These are phyloP conservation scores for Zalerion maritima DNA, from an alignment of 495 filamentous ascomycete genomes.

Conservation along the genomic window DNA sequence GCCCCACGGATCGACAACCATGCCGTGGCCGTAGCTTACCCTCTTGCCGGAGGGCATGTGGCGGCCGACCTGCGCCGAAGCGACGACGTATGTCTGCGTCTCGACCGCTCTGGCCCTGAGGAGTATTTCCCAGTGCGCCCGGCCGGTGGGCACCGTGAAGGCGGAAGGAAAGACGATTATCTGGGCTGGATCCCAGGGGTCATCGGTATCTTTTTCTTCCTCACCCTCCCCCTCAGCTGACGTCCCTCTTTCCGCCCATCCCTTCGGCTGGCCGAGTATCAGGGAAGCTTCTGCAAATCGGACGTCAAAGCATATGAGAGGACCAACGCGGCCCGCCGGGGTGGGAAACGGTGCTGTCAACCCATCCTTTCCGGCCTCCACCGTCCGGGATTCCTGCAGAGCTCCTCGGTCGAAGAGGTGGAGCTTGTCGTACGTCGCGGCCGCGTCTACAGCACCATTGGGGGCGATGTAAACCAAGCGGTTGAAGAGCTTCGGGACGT, in stretches of 20 bases:
- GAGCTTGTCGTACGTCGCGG: slow-evolving; percentile 42
- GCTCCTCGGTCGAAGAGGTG: slow-evolving; percentile 41
- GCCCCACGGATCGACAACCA: slow-evolving; percentile 85
- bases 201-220: too few species aligned
- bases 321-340: slow-evolving; percentile 55
- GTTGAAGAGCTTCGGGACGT: slow-evolving; percentile 24
- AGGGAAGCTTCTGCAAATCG: slow-evolving; percentile 72
- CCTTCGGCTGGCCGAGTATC: slow-evolving; percentile 42
- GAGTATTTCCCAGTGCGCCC: slow-evolving; percentile 71
- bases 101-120: slow-evolving; percentile 77
- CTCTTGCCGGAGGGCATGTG: slow-evolving; percentile 57
- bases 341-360: slow-evolving; percentile 54
- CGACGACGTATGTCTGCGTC: slow-evolving; percentile 74
- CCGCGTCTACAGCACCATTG: slow-evolving; percentile 18
- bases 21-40: slow-evolving; percentile 74
- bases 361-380: slow-evolving; percentile 19
- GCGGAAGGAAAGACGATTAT: slow-evolving; percentile 80
- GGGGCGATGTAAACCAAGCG: slow-evolving; percentile 31
- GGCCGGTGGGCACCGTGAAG: slow-evolving; percentile 78
- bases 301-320: slow-evolving; percentile 82
- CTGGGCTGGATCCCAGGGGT: slow-evolving; percentile 35
- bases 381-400: slow-evolving; percentile 17
- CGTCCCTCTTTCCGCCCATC: slow-evolving; percentile 3
- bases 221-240: too few species aligned
- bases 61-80: slow-evolving; percentile 66